phyloP scores from a whole-genome alignment of 192 early-diverging fungal species.

The Backusella sp. region DNA sequence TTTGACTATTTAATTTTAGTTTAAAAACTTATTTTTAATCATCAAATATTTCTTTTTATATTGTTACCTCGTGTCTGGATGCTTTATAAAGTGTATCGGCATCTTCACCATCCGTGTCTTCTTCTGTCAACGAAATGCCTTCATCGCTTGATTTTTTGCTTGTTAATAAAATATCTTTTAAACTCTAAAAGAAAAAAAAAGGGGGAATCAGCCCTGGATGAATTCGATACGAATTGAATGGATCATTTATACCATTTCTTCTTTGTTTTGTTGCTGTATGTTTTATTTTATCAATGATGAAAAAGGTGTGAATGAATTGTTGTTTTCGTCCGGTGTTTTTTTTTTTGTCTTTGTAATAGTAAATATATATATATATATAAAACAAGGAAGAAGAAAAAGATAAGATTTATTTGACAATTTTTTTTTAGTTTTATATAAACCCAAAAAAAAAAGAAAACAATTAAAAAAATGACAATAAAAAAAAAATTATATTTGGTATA shows the following conservation, averaged over 20 bases:
- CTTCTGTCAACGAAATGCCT: slow-evolving; percentile 1
- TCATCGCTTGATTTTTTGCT: neutral
- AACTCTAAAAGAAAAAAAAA: neutral
- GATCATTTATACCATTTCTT: neutral
- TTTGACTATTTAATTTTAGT: neutral
- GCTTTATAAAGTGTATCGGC: slow-evolving; percentile 2
- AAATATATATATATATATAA: too few species aligned
- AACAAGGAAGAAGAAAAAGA: neutral
- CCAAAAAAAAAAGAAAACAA: neutral
- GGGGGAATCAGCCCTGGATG: too few species aligned
- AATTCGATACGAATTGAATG: neutral
- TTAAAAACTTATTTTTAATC: neutral
- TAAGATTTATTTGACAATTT: neutral
- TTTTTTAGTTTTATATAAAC: neutral
- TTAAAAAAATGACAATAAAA: neutral
- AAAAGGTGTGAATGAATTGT: too few species aligned
- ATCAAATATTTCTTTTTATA: neutral
- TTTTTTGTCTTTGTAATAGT: neutral
- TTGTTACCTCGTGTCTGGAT: slow-evolving; percentile 7
- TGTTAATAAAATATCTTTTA: neutral
- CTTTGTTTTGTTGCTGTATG: neutral
- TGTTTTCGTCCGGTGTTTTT: neutral
- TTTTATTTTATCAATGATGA: too few species aligned
- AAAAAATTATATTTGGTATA: neutral
- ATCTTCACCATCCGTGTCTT: slow-evolving; percentile 13